Evolutionary conservation across 805 yeast species (phyloP).

Genomic region (Danielozyma ontarioensis): DNA sequence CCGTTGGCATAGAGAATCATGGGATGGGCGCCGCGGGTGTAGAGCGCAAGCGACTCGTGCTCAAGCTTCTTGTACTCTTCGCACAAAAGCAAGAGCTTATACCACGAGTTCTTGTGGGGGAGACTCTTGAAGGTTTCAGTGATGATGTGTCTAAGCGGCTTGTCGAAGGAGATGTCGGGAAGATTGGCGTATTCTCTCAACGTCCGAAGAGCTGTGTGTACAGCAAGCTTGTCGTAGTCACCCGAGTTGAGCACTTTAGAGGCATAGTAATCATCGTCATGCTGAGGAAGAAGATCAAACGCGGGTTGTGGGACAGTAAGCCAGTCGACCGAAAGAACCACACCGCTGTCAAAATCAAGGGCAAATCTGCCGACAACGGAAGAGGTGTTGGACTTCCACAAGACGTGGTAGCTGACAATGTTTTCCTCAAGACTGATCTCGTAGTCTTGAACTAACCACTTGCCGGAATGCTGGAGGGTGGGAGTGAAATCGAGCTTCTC

Average conservation of each 20-base stretch:
- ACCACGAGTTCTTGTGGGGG: constrained; percentile 49
- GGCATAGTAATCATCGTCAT: constrained; percentile 41
- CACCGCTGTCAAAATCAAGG: constrained; percentile 10
- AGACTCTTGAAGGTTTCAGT: constrained; percentile 13
- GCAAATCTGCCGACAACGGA: constrained; percentile 18
- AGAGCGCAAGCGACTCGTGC: constrained; percentile 50
- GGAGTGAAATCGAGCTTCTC: constrained; percentile 16
- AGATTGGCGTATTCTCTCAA: constrained; percentile 38
- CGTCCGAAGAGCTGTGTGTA: constrained; percentile 49
- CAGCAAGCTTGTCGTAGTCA: constrained; percentile 41
- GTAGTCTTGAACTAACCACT: constrained; percentile 46
- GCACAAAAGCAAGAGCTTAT: constrained; percentile 65
- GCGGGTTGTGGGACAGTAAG: background rate
- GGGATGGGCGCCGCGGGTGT: too few relatives aligned
- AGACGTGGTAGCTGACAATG: constrained; percentile 22
- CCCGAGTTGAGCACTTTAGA: constrained; percentile 46
- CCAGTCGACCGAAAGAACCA: constrained; percentile 8
- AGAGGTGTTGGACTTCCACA: constrained; percentile 64
- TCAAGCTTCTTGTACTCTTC: constrained; percentile 60
- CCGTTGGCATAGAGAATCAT: constrained; percentile 15
- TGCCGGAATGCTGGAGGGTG: constrained; percentile 6
- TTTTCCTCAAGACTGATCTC: constrained; percentile 1
- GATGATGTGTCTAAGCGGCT: constrained; percentile 22
- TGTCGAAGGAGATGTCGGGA: constrained; percentile 5
- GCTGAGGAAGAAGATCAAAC: constrained; percentile 31